Conservation (phyloP, 257 asterid genomes). For the Solanum dulcamara region DNA sequence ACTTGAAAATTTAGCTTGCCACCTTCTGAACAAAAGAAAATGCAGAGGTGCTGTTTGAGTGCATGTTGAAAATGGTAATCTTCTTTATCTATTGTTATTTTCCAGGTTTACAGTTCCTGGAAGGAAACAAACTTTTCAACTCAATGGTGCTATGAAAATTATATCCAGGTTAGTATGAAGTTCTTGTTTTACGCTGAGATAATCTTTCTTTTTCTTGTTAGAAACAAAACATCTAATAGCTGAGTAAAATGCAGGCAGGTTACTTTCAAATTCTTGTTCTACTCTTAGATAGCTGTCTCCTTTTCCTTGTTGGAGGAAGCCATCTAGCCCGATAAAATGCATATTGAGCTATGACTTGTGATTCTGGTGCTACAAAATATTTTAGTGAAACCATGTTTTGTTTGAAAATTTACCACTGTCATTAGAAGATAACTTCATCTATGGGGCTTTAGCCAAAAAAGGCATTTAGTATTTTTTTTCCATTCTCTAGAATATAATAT, state of each 20-base stretch:
- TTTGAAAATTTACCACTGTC: neutral
- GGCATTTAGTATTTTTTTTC: neutral
- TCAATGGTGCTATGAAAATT: slow-evolving; percentile 93
- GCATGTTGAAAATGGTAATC: neutral
- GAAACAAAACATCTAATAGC: neutral
- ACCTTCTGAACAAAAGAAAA: neutral
- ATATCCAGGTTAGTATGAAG: slow-evolving; percentile 46
- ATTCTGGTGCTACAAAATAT: neutral
- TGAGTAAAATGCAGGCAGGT: neutral
- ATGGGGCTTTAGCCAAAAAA: neutral
- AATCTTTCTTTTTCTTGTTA: neutral
- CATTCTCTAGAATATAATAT: neutral
- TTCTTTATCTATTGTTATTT: neutral
- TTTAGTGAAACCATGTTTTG: neutral
- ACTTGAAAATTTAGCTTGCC: neutral
- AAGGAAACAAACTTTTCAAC: slow-evolving; percentile 80
- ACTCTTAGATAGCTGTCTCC: neutral
- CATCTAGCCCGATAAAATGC: neutral
- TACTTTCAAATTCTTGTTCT: neutral
- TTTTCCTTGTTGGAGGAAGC: neutral
- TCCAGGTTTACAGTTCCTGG: slow-evolving; percentile 77
- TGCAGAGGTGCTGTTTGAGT: neutral
- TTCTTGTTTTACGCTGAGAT: neutral
- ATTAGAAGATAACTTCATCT: neutral
- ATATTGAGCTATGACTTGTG: neutral